Base-by-base conservation (phyloP, 225 moss, liverwort and hornwort species). In the Marchantia paleacea region DNA sequence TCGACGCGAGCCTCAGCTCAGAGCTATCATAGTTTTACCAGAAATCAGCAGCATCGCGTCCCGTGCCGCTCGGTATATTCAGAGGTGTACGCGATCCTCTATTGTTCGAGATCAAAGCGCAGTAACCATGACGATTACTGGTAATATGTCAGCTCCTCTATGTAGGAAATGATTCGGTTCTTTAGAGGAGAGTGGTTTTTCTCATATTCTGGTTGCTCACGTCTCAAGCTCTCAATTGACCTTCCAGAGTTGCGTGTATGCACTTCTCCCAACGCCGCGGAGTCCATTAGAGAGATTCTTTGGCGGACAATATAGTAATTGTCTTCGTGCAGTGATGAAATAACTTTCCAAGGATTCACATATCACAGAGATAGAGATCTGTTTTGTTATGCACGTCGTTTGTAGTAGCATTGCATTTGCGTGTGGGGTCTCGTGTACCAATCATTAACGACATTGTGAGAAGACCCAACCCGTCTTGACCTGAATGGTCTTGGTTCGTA, bases 41-140 rank as follows among this genome's bases (percentile, higher is more conserved):
- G 7, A 47, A 31, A 22, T 18, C 28, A 22, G 55, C 28, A 15
- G 22, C 22, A 75, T 28, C 75, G 24, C 28, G 54, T 19, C 8
- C 55, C 28, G 7, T n/a, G 10, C 20, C 50, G 48, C 29, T 9
- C 55, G 58, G 25, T 13, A 75, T 20, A 13, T 24, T 11, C 47
- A 20, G 39, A 76, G 76, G 19, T 57, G 15, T 13, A 58, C 31
- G 72, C 50, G 10, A 47, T 39, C 50, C 60, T 20, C 31, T 12
- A 66, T 48, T 39, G 25, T 31, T 78, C 51, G 28, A 18, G 50
- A 25, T 67, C 53, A 15, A 13, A 66, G 26, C 3, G 16, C n/a
- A 19, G 0, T 67, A 50, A 65, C 52, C 50, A 78, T 78, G 78
- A 78, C 78, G 14, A 67, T 78, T 15, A 25, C 78, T 52, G 78